Percentiles rank a stretch among this genome's conserved stretches.
Conservation (phyloP, 176 grass and related monocot species). For the Puya raimondii region DNA sequence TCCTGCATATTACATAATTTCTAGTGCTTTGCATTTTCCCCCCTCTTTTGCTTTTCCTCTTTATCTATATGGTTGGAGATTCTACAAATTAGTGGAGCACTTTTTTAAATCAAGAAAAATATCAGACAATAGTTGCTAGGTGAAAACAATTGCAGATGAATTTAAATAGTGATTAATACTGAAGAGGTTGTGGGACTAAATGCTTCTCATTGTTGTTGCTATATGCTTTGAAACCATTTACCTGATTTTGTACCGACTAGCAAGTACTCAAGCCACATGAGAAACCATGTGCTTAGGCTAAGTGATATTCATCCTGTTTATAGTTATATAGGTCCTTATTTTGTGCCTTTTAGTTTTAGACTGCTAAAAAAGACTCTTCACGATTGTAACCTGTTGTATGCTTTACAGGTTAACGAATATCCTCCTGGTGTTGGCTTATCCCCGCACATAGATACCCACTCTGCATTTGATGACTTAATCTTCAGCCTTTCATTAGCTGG, state of each 20-base stretch:
- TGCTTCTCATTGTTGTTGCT: not conserved
- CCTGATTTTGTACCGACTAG: not conserved
- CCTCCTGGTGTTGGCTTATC: slow-evolving; percentile 87
- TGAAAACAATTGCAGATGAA: too few relatives aligned
- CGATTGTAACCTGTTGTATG: slow-evolving; percentile 19
- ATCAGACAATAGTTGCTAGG: too few relatives aligned
- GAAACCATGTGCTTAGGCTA: not conserved
- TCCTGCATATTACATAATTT: too few relatives aligned
- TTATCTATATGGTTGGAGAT: too few relatives aligned
- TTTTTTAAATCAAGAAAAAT: too few relatives aligned
- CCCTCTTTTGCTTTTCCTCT: too few relatives aligned
- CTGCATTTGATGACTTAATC: slow-evolving; percentile 90
- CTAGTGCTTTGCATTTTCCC: too few relatives aligned
- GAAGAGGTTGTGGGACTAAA: not conserved
- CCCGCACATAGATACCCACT: slow-evolving; percentile 94
- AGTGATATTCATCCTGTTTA: not conserved
- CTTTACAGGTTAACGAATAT: slow-evolving; percentile 85
- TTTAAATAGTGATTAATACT: not conserved
- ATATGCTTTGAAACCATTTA: not conserved
- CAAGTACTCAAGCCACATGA: not conserved
- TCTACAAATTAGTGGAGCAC: too few relatives aligned
- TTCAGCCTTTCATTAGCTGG: slow-evolving; percentile 91
- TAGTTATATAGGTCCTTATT: not conserved
- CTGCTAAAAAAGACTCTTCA: not conserved
- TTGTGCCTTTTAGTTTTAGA: not conserved